phyloP scores from a whole-genome alignment of 2,329 filamentous ascomycete genomes.

The Emergomyces pasteurianus region DNA sequence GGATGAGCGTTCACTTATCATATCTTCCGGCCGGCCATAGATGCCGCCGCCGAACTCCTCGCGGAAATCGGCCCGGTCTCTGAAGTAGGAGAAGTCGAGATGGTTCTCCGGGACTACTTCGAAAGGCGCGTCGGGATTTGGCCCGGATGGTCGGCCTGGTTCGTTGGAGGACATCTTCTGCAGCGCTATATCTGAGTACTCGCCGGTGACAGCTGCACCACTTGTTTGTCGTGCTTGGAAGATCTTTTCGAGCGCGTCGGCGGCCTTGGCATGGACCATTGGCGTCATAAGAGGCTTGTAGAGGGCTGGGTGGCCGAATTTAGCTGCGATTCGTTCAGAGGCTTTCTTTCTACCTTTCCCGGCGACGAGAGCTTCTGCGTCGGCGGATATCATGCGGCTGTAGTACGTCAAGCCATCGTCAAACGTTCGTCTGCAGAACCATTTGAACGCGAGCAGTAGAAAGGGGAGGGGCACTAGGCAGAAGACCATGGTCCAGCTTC shows the following conservation, averaged over 20 bases:
- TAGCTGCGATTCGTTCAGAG: constrained; percentile 55
- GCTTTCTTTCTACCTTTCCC: constrained; percentile 28
- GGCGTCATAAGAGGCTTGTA: constrained; percentile 84
- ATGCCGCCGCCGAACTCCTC: constrained; percentile 71
- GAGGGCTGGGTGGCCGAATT: constrained; percentile 82
- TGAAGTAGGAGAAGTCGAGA: constrained; percentile 86
- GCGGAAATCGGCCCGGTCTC: constrained; percentile 76
- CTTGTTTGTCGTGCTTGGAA: constrained; percentile 72
- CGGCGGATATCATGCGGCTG: constrained; percentile 50
- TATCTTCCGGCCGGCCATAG: constrained; percentile 34
- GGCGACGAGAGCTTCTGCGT: constrained; percentile 33
- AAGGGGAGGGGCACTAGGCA: constrained; percentile 64
- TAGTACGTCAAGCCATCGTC: constrained; percentile 75
- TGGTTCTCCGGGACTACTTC: constrained; percentile 79
- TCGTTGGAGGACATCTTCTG: constrained; percentile 58
- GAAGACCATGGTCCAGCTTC: constrained; percentile 54
- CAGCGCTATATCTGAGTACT: constrained; percentile 65
- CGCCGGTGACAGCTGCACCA: constrained; percentile 38
- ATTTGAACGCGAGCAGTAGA: constrained; percentile 71
- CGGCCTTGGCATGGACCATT: constrained; percentile 87
- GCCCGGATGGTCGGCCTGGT: constrained; percentile 39
- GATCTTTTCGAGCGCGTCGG: constrained; percentile 72
- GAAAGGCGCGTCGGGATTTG: constrained; percentile 54
- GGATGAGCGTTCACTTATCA: constrained; percentile 34
- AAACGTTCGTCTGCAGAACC: constrained; percentile 64